phyloP scores from a whole-genome alignment of 2,329 filamentous ascomycete genomes.

The Scytalidium lignicola region DNA sequence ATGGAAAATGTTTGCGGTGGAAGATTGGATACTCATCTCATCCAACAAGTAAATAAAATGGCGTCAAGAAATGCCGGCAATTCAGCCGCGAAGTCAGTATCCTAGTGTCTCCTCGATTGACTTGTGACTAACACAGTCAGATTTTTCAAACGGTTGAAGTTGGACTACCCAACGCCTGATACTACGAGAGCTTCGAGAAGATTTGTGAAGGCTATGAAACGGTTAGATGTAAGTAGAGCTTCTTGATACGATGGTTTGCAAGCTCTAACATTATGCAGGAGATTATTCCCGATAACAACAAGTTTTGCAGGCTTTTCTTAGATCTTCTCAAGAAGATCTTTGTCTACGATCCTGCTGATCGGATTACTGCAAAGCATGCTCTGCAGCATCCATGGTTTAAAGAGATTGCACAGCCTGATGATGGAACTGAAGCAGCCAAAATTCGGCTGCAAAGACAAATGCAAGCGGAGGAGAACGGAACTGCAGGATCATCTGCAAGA shows the following conservation, averaged over 20 bases:
- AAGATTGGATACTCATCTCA: constrained; percentile 53
- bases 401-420: constrained; percentile 56
- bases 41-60: constrained; percentile 53
- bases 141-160: constrained; percentile 60
- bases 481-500: constrained; percentile 12
- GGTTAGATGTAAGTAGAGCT: constrained; percentile 47
- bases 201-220: constrained; percentile 70
- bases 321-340: constrained; percentile 63
- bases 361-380: constrained; percentile 63
- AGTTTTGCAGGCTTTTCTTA: constrained; percentile 57
- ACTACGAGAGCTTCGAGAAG: constrained; percentile 59
- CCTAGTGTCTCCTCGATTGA: background rate
- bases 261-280: constrained; percentile 41
- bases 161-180: constrained; percentile 60
- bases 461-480: constrained; percentile 12
- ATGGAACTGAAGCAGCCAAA: constrained; percentile 63
- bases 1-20: constrained; percentile 64
- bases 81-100: constrained; percentile 58
- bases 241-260: background rate
- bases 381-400: constrained; percentile 65
- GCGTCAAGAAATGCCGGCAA: constrained; percentile 52
- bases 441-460: constrained; percentile 39
- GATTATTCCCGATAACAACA: constrained; percentile 55
- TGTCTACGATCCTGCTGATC: constrained; percentile 59
- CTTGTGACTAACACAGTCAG: constrained; percentile 37